Evolutionary conservation across 106 monocot genomes (phyloP).

Genomic region (Platanthera guangdongensis): DNA sequence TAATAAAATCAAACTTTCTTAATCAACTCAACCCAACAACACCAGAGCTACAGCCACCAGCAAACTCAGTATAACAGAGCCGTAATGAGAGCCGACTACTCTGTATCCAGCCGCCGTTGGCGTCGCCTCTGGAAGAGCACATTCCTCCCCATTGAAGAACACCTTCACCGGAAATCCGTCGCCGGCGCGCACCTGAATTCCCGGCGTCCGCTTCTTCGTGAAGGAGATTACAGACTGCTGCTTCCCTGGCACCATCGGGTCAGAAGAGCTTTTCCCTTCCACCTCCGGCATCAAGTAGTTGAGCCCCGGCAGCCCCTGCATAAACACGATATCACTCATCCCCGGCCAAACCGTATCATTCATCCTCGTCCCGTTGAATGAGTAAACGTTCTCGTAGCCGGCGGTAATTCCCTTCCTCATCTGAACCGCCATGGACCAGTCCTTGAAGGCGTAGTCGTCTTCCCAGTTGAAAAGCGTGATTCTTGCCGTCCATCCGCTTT

Average conservation of each 20-base stretch:
- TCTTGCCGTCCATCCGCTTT: slow-evolving; percentile 55
- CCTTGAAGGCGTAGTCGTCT: slow-evolving; percentile 49
- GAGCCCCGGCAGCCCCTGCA: slow-evolving; percentile 46
- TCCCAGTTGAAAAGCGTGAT: slow-evolving; percentile 81
- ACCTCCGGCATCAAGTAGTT: slow-evolving; percentile 43
- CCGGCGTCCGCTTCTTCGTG: slow-evolving; percentile 45
- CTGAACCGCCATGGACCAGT: slow-evolving; percentile 59
- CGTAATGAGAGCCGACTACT: background rate
- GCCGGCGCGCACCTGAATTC: slow-evolving; percentile 36
- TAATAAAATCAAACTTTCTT: background rate
- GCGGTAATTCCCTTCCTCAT: slow-evolving; percentile 18
- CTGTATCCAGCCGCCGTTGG: slow-evolving; percentile 16
- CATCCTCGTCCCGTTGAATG: slow-evolving; percentile 74
- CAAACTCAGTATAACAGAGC: slow-evolving; percentile 2
- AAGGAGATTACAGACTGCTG: slow-evolving; percentile 70
- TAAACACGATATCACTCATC: slow-evolving; percentile 41
- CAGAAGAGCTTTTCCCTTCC: slow-evolving; percentile 20
- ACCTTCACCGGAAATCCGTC: slow-evolving; percentile 79
- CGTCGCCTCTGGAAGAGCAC: slow-evolving; percentile 51
- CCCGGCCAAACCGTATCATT: slow-evolving; percentile 16
- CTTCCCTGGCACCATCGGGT: slow-evolving; percentile 55
- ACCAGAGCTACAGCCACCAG: slow-evolving; percentile 3
- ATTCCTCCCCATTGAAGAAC: slow-evolving; percentile 91
- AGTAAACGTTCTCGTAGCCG: slow-evolving; percentile 29
- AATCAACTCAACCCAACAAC: slow-evolving; percentile 1